Evolutionary conservation across 192 early-diverging fungal genomes (phyloP), one percentile per base, ranked within the genome.

Genomic region (Funneliformis mosseae): DNA sequence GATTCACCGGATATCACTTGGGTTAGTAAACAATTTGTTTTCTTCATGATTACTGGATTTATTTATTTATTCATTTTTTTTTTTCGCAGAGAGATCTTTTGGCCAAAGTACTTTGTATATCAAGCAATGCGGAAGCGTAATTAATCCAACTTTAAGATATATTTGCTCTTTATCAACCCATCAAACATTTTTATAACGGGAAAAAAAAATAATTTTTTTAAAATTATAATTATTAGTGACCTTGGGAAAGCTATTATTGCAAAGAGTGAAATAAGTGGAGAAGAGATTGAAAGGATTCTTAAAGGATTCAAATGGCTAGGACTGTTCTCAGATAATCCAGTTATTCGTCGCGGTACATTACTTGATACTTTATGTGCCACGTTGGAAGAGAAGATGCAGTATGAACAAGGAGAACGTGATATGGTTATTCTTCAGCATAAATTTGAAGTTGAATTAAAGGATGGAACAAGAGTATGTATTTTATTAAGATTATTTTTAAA

Each of bases 371-470:
- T 99, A 68, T 99, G 97, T 88, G 96, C 97, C 8, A 95, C 96
- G 18, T 87, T 99, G 11, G 96, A 99, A 86, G 92, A 96, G 71
- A 97, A 97, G 88, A 96, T 97, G 93, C 94, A 96, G 89, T 99
- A 97, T 83, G 94, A 86, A 76, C 88, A 90, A 77, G 92, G 91
- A 59, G 97, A 99, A 86, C 92, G 97, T 81, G 97, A 99, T 86
- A 93, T 99, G 93, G 95, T 98, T 67, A 92, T 99, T 85, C 90
- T 99, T 83, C 97, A 98, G 87, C 97, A 99, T 91, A 92, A 92
- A 84, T 99, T 99, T 83, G 97, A 95, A 82, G 89, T 97, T 50
- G 96, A 97, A 87, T 88, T 92, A 83, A 94, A 93, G 87, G 92
- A 97, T 82, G 97, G 94, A 46, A 85, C 90, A 27, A 86, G 68